Percentiles rank a stretch among this genome's conserved stretches.
Conservation (phyloP, 1,284 basidiomycete species). For the Bjerkandera adusta region DNA sequence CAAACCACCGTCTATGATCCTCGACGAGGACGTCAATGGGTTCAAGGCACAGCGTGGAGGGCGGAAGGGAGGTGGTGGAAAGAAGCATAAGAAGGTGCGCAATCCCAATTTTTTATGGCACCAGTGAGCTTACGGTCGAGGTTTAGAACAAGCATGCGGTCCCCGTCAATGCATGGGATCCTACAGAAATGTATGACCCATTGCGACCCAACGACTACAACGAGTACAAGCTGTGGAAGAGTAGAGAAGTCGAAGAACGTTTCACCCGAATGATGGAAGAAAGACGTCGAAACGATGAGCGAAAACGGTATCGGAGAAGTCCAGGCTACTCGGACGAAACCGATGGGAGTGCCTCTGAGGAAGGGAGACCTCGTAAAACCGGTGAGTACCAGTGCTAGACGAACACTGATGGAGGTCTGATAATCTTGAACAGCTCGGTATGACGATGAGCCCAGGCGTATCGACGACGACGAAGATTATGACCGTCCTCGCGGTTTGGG, state of each 20-base stretch:
- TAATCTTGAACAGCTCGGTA: constrained; percentile 55
- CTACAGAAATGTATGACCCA: constrained; percentile 76
- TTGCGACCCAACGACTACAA: constrained; percentile 83
- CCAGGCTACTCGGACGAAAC: constrained; percentile 64
- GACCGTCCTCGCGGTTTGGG: constrained; percentile 37
- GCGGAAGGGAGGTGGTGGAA: constrained; percentile 44
- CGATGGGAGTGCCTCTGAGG: constrained; percentile 60
- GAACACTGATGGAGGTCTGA: no score
- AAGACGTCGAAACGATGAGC: constrained; percentile 52
- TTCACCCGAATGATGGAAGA: constrained; percentile 56
- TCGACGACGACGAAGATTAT: constrained; percentile 39
- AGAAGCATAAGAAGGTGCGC: constrained; percentile 65
- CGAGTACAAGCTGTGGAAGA: constrained; percentile 78
- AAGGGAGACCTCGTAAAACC: constrained; percentile 68
- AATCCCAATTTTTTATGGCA: no score
- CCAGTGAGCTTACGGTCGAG: no score
- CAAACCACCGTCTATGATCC: constrained; percentile 84
- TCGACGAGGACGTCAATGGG: constrained; percentile 85
- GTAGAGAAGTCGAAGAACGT: constrained; percentile 68
- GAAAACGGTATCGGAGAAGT: constrained; percentile 55
- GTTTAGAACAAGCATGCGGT: constrained; percentile 60
- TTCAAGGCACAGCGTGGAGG: constrained; percentile 58
- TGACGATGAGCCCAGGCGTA: constrained; percentile 43
- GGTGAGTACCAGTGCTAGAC: constrained; percentile 46
- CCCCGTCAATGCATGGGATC: constrained; percentile 64